Percentiles rank a stretch among this genome's conserved stretches.
phyloP scores from a whole-genome alignment of 257 asterid genomes.

The Salvia miltiorrhiza region DNA sequence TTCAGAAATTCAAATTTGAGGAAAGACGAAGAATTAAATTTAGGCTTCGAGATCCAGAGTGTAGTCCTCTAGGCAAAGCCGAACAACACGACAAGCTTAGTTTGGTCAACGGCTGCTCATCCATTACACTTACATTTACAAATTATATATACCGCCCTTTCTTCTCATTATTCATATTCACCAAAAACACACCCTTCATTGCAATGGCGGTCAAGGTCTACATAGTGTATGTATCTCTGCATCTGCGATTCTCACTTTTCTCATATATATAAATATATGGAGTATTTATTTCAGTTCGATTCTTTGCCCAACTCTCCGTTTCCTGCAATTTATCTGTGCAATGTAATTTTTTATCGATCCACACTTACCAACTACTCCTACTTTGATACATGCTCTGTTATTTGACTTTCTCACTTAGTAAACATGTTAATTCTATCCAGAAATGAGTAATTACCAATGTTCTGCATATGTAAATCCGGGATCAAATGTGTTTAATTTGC shows the following conservation, averaged over 20 bases:
- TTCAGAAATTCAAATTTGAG: not conserved
- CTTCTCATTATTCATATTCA: slow-evolving; percentile 13
- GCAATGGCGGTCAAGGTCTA: slow-evolving; percentile 66
- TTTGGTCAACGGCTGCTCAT: slow-evolving; percentile 32
- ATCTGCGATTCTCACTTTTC: not conserved
- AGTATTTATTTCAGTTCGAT: not conserved
- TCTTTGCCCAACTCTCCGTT: not conserved
- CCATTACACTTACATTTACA: not conserved
- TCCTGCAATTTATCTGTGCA: not conserved
- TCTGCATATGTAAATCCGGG: too few relatives aligned
- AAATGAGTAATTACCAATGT: too few relatives aligned
- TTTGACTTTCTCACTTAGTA: too few relatives aligned
- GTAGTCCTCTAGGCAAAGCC: not conserved
- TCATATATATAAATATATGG: not conserved
- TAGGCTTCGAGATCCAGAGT: not conserved
- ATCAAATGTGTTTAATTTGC: not conserved
- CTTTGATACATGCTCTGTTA: not conserved
- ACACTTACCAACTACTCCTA: too few relatives aligned
- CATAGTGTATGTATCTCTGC: slow-evolving; percentile 47
- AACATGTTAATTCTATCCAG: not conserved
- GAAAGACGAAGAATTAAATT: not conserved
- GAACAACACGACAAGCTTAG: not conserved
- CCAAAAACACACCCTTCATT: slow-evolving; percentile 15
- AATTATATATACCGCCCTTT: slow-evolving; percentile 13
- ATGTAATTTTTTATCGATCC: too few relatives aligned